phyloP scores from a whole-genome alignment of 352 stramenopile species.

The Globisporangium paroecandrum region DNA sequence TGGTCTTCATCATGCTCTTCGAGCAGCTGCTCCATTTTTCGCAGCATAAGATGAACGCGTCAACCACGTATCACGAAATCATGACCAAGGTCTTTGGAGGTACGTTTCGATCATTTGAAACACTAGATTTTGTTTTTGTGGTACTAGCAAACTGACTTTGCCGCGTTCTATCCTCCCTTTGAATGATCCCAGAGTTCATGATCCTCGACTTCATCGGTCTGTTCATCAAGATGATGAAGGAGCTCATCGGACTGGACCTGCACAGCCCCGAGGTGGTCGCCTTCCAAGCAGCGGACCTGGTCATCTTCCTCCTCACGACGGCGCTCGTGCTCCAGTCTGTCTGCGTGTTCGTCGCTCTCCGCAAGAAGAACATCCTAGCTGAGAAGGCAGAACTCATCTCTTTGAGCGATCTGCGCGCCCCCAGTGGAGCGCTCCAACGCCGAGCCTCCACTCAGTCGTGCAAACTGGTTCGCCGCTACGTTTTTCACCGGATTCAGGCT shows the following conservation, averaged over 20 bases:
- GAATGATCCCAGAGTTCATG: constrained; percentile 38
- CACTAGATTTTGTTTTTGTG: not conserved
- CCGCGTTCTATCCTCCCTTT: not conserved
- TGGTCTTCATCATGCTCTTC: constrained; percentile 39
- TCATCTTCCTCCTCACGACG: constrained; percentile 49
- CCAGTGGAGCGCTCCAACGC: not conserved
- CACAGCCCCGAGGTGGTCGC: constrained; percentile 36
- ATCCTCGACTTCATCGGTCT: constrained; percentile 53
- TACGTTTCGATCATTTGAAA: not conserved
- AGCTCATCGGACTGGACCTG: constrained; percentile 23
- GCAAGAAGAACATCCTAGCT: constrained; percentile 29
- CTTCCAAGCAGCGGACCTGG: constrained; percentile 54
- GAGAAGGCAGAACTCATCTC: constrained; percentile 39
- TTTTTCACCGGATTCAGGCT: not conserved
- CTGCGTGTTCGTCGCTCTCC: constrained; percentile 39
- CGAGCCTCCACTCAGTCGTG: not conserved
- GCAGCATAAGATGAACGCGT: constrained; percentile 38
- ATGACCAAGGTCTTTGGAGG: constrained; percentile 48
- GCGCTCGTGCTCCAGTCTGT: constrained; percentile 50
- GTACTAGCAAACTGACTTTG: not conserved
- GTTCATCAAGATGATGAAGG: constrained; percentile 45
- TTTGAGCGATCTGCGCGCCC: not conserved
- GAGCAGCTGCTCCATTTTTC: constrained; percentile 40
- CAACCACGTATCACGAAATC: constrained; percentile 64
- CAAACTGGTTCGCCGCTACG: not conserved